These are phyloP conservation scores for Dalbergia oliveri DNA, from an alignment of 306 rosid species.

Conservation along the genomic window DNA sequence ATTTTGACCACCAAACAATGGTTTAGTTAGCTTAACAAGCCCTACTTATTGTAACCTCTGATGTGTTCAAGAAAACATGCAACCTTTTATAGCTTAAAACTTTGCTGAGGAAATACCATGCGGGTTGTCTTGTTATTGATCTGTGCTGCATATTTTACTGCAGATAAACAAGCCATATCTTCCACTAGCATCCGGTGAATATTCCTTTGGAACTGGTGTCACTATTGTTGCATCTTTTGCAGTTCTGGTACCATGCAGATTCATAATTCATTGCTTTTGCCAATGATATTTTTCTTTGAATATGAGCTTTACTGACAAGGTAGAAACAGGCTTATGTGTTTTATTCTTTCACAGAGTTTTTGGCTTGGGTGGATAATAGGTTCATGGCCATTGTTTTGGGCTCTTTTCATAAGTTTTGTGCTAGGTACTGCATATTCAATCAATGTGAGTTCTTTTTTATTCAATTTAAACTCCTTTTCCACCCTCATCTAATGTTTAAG, in stretches of 20 bases:
- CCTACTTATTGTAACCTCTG: constrained; percentile 1
- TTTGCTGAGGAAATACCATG: constrained; percentile 17
- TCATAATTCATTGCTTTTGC: constrained; percentile 33
- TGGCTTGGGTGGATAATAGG: constrained; percentile 94
- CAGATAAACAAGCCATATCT: constrained; percentile 99
- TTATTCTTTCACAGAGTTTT: constrained; percentile 74
- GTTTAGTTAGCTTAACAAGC: constrained; percentile 20
- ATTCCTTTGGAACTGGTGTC: constrained; percentile 79
- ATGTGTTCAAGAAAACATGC: constrained; percentile 20
- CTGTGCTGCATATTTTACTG: constrained; percentile 42
- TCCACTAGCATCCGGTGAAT: constrained; percentile 98
- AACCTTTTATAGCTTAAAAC: constrained; percentile 17
- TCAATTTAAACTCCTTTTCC: background rate
- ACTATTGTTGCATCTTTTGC: constrained; percentile 71
- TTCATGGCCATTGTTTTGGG: constrained; percentile 98
- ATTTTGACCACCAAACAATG: constrained; percentile 14
- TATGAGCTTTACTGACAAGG: constrained; percentile 19
- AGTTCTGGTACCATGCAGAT: constrained; percentile 68
- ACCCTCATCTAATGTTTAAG: constrained; percentile 12
- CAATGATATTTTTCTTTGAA: constrained; percentile 21
- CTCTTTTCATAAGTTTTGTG: constrained; percentile 87
- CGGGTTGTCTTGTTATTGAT: constrained; percentile 38
- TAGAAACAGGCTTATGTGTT: constrained; percentile 44
- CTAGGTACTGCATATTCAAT: constrained; percentile 97
- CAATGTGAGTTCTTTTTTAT: constrained; percentile 69